Percentiles rank a stretch among this genome's conserved stretches.
These are phyloP conservation scores for Coniochaeta pulveracea DNA, from an alignment of 2,329 filamentous ascomycete species.

Conservation along the genomic window DNA sequence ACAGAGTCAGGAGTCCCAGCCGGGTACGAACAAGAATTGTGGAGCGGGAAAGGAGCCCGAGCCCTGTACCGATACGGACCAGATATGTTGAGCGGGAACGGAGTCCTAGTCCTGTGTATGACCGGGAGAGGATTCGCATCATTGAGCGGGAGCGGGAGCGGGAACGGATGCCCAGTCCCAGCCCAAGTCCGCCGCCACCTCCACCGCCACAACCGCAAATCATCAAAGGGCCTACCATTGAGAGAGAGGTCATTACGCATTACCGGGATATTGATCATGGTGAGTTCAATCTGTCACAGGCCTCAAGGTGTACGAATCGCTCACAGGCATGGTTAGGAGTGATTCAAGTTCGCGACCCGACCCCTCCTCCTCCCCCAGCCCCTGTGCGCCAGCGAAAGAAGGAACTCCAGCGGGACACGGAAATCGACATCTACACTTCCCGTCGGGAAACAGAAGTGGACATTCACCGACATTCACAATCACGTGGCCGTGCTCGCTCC, in stretches of 20 bases:
- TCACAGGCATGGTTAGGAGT: slow-evolving; percentile 25
- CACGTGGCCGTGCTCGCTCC: slow-evolving; percentile 27
- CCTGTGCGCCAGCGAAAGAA: slow-evolving; percentile 28
- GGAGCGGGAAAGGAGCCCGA: slow-evolving; percentile 29
- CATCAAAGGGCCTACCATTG: slow-evolving; percentile 67
- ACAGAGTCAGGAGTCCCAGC: slow-evolving; percentile 15
- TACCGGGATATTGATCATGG: slow-evolving; percentile 82
- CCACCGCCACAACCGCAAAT: slow-evolving; percentile 49
- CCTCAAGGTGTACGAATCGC: slow-evolving; percentile 2
- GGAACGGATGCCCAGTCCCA: slow-evolving; percentile 30
- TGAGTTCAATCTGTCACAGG: slow-evolving; percentile 28
- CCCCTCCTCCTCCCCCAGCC: slow-evolving; percentile 36
- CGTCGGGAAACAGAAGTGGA: slow-evolving; percentile 46
- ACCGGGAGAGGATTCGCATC: slow-evolving; percentile 38
- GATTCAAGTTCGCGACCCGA: slow-evolving; percentile 33
- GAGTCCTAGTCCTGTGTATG: slow-evolving; percentile 26
- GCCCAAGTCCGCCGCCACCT: slow-evolving; percentile 38
- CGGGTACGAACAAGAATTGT: slow-evolving; percentile 20
- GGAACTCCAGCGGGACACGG: slow-evolving; percentile 41
- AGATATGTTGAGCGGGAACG: slow-evolving; percentile 20
- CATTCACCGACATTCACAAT: slow-evolving; percentile 31
- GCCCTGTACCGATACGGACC: slow-evolving; percentile 16
- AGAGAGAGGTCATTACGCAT: slow-evolving; percentile 82
- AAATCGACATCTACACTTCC: slow-evolving; percentile 49
- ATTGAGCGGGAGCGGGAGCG: slow-evolving; percentile 34